Base-by-base conservation (phyloP, 768 basidiomycete genomes). In the Mycena alexandri region DNA sequence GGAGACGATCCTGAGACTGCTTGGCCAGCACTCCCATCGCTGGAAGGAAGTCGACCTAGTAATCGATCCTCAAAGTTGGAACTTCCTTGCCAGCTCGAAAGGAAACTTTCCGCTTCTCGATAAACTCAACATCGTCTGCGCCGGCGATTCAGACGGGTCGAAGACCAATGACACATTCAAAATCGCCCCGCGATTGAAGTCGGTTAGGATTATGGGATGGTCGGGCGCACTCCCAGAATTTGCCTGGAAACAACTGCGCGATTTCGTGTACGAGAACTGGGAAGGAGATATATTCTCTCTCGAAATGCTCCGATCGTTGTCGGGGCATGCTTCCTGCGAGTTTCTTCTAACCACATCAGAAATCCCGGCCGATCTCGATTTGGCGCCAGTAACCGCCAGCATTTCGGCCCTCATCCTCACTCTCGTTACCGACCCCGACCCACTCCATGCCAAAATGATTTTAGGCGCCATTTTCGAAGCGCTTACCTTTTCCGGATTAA, bases 51-150 rank as follows among this genome's bases (percentile, higher is more conserved):
- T n/a, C n/a, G n/a, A n/a, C n/a, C n/a, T n/a, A n/a, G n/a, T n/a
- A n/a, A n/a, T n/a, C n/a, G n/a, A n/a, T n/a, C n/a, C n/a, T n/a
- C 21, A 54, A 10, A 43, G 14, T 48, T 63, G 3, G 21, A 38
- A 13, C 25, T 63, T 52, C 19, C 47, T 68, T 8, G 24, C 22
- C 29, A 19, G 1, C 10, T 41, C 58, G 4, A 48, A 53, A 21
- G 55, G 53, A 29, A 54, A 57, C 42, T 33, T 68, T 11, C 48
- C 67, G 17, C 22, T 50, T 5, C 42, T 68, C 34, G 29, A 56
- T 2, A 13, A 19, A 14, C 59, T 55, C 5, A 17, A 7, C 0
- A n/a, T 50, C 29, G 36, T 41, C n/a, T 21, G 22, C 44, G 5
- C 7, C n/a, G 56, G 17, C 2, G 41, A 50, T 19, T 22, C 10